Conservation (phyloP, 75 land plant species). For the Cupressus sempervirens region DNA sequence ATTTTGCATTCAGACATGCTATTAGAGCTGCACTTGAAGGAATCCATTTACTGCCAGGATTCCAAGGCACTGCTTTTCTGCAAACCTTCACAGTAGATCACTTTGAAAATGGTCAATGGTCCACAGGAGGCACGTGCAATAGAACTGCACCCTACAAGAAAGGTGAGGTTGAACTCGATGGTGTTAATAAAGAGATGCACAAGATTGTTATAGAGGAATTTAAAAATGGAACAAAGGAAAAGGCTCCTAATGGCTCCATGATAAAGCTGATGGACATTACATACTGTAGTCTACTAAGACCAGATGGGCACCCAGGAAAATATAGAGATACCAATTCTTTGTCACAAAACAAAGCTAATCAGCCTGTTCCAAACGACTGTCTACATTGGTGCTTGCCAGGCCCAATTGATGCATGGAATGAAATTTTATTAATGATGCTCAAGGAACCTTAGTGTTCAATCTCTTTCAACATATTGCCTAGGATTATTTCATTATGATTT, state of each 20-base stretch:
- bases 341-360: not conserved
- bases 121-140: conserved; percentile 69
- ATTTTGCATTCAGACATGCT: conserved; percentile 3
- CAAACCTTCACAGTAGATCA: conserved; percentile 80
- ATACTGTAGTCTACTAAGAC: conserved; percentile 46
- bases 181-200: conserved; percentile 33
- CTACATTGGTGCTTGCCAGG: conserved; percentile 98
- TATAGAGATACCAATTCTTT: conserved; percentile 30
- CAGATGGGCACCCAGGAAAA: conserved; percentile 82
- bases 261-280: conserved; percentile 58
- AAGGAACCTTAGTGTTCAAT: not conserved
- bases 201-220: conserved; percentile 52
- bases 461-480: not conserved
- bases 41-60: conserved; percentile 9
- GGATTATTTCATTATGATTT: not conserved
- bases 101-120: conserved; percentile 81
- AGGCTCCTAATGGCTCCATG: not conserved
- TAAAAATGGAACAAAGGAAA: conserved; percentile 13
- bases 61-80: conserved; percentile 40
- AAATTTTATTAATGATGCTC: conserved; percentile 48
- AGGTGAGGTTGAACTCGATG: conserved; percentile 14
- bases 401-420: conserved; percentile 82
- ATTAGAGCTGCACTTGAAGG: conserved; percentile 6
- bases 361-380: conserved; percentile 52
- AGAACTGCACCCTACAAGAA: conserved; percentile 41